Percentiles rank a stretch among this genome's conserved stretches.
These are phyloP conservation scores for Suillus subluteus DNA, from an alignment of 768 basidiomycete genomes.

Conservation along the genomic window DNA sequence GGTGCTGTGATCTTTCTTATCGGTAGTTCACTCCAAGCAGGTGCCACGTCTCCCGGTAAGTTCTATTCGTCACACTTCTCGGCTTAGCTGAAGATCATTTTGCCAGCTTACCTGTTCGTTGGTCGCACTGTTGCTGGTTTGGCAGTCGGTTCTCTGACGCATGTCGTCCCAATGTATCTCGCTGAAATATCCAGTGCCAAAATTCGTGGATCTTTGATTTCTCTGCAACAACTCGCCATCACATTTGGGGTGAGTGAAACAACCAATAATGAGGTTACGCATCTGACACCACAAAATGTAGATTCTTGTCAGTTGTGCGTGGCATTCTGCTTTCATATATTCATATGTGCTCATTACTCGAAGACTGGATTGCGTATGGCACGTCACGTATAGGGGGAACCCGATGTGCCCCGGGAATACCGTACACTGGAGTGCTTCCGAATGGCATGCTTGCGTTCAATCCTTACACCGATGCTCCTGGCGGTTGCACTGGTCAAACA, in stretches of 20 bases:
- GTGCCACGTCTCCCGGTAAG: constrained; percentile 30
- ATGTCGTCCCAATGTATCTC: constrained; percentile 37
- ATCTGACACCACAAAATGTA: constrained; percentile 11
- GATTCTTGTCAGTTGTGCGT: constrained; percentile 38
- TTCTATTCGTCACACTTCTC: background rate
- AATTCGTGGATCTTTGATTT: constrained; percentile 39
- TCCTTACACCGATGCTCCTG: constrained; percentile 30
- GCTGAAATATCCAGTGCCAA: constrained; percentile 45
- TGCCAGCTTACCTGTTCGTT: constrained; percentile 30
- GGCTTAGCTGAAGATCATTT: background rate
- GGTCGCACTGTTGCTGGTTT: constrained; percentile 30
- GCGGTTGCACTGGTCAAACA: constrained; percentile 35
- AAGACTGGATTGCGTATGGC: constrained; percentile 38
- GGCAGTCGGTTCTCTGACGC: constrained; percentile 25
- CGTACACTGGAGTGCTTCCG: constrained; percentile 34
- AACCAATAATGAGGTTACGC: background rate
- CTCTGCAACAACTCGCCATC: constrained; percentile 40
- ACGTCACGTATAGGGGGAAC: constrained; percentile 39
- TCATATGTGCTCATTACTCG: background rate
- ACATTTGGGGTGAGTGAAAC: constrained; percentile 36
- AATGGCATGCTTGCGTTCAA: constrained; percentile 36
- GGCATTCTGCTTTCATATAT: background rate
- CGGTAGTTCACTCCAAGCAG: constrained; percentile 34
- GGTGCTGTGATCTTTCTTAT: constrained; percentile 33
- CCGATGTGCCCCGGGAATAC: constrained; percentile 29